Evolutionary conservation across 129 eudicot genomes (phyloP).

Genomic region (Arctium lappa): DNA sequence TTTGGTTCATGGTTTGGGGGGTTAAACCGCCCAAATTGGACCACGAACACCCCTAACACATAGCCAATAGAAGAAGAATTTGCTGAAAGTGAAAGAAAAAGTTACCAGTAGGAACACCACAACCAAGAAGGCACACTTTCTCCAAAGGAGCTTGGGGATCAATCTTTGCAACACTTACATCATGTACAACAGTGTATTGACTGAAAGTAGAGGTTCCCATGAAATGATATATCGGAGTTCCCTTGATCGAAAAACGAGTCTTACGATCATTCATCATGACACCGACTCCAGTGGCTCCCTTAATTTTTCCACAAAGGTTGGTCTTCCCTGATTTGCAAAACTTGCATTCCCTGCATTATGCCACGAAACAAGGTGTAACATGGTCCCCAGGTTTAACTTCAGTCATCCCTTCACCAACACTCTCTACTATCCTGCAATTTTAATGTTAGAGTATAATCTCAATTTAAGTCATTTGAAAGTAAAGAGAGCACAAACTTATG

Average conservation of each 20-base stretch:
- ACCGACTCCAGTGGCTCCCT: conserved; percentile 96
- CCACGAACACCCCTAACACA: neutral
- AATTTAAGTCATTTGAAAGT: neutral
- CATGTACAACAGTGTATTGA: conserved; percentile 96
- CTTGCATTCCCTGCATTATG: too few species aligned
- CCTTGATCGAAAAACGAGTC: conserved; percentile 89
- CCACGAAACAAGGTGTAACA: too few species aligned
- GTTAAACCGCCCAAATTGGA: too few species aligned
- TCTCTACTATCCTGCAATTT: conserved; percentile 73
- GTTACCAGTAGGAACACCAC: conserved; percentile 83
- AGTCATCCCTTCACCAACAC: conserved; percentile 83
- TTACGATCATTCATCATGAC: conserved; percentile 94
- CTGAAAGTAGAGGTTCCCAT: conserved; percentile 99
- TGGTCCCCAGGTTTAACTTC: conserved; percentile 33
- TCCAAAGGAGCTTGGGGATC: conserved; percentile 88
- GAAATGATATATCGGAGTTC: conserved; percentile 90
- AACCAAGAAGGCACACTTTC: conserved; percentile 91
- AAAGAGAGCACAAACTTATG: neutral
- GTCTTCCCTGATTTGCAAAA: conserved; percentile 29
- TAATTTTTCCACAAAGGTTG: conserved; percentile 92
- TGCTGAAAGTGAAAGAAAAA: neutral
- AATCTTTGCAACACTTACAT: conserved; percentile 93
- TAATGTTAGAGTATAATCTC: neutral
- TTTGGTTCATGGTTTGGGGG: too few species aligned
- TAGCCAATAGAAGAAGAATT: neutral